These are phyloP conservation scores for Begonia peltatifolia DNA, from an alignment of 306 rosid genomes.

Conservation along the genomic window DNA sequence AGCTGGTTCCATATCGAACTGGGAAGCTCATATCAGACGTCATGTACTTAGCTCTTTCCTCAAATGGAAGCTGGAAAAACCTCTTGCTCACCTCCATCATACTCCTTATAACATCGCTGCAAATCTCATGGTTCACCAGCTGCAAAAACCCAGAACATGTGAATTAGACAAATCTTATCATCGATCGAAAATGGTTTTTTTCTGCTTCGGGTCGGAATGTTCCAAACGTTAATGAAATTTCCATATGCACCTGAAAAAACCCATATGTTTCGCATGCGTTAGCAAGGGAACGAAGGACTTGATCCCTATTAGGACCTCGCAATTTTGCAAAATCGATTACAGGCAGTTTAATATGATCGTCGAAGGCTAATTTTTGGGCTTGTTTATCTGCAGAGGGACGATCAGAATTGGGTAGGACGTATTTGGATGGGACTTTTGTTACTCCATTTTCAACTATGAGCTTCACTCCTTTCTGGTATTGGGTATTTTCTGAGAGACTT, in stretches of 20 bases:
- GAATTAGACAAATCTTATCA: not conserved
- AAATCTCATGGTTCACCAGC: slow-evolving; percentile 17
- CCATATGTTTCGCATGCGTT: slow-evolving; percentile 50
- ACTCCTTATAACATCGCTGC: slow-evolving; percentile 7
- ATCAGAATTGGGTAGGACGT: slow-evolving; percentile 42
- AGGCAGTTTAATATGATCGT: slow-evolving; percentile 33
- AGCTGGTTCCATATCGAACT: slow-evolving; percentile 22
- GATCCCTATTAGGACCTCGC: slow-evolving; percentile 38
- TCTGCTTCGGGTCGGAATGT: not conserved
- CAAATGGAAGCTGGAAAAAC: slow-evolving; percentile 15
- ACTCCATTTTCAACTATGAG: slow-evolving; percentile 45
- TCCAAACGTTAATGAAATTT: not conserved
- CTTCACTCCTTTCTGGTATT: slow-evolving; percentile 53
- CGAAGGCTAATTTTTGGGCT: not conserved
- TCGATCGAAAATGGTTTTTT: not conserved
- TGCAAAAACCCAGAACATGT: not conserved
- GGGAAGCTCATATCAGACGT: slow-evolving; percentile 10
- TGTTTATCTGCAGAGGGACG: slow-evolving; percentile 17
- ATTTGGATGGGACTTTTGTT: slow-evolving; percentile 39
- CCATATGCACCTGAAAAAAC: slow-evolving; percentile 50
- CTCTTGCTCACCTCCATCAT: slow-evolving; percentile 11
- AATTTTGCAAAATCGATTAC: slow-evolving; percentile 53
- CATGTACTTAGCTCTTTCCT: slow-evolving; percentile 20
- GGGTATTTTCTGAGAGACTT: not conserved
- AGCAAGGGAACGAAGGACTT: slow-evolving; percentile 37